phyloP scores from a whole-genome alignment of 352 stramenopile species.

The Globisporangium uncinulatum region DNA sequence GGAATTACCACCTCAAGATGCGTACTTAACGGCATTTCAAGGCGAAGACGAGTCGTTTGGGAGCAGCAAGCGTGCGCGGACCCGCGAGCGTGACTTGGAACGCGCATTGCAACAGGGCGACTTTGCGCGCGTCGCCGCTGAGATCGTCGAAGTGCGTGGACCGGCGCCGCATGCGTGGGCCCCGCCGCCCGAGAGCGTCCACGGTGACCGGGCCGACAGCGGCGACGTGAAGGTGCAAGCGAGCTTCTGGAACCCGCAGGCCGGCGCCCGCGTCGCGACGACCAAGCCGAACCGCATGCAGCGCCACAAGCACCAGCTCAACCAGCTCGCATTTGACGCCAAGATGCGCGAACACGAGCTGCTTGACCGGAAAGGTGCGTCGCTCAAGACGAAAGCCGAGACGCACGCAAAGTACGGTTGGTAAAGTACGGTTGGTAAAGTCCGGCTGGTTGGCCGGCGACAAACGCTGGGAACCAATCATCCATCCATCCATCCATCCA shows the following conservation, averaged over 20 bases:
- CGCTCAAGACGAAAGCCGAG: slow-evolving; percentile 70
- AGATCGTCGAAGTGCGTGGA: slow-evolving; percentile 64
- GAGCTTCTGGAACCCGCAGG: slow-evolving; percentile 68
- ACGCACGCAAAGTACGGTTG: slow-evolving; percentile 82
- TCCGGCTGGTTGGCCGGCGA: no score
- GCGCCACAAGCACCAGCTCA: slow-evolving; percentile 76
- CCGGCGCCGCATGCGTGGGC: slow-evolving; percentile 47
- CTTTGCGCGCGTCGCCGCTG: slow-evolving; percentile 44
- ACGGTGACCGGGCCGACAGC: slow-evolving; percentile 9
- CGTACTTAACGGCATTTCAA: slow-evolving; percentile 25
- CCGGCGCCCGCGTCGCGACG: slow-evolving; percentile 40
- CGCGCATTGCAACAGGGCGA: slow-evolving; percentile 62
- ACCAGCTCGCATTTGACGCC: slow-evolving; percentile 77
- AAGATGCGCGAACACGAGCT: slow-evolving; percentile 69
- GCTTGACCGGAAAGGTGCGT: slow-evolving; percentile 50
- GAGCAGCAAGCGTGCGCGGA: slow-evolving; percentile 46
- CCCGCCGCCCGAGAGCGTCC: slow-evolving; percentile 25
- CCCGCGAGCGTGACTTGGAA: slow-evolving; percentile 65
- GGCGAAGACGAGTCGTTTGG: slow-evolving; percentile 28
- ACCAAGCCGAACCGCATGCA: slow-evolving; percentile 69
- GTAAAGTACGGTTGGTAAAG: slow-evolving; percentile 18
- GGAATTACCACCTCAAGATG: no score
- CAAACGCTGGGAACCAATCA: not conserved
- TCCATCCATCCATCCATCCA: not conserved
- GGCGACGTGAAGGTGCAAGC: slow-evolving; percentile 49